Conservation (phyloP, 768 basidiomycete species). For the Pleurotus tuoliensis region DNA sequence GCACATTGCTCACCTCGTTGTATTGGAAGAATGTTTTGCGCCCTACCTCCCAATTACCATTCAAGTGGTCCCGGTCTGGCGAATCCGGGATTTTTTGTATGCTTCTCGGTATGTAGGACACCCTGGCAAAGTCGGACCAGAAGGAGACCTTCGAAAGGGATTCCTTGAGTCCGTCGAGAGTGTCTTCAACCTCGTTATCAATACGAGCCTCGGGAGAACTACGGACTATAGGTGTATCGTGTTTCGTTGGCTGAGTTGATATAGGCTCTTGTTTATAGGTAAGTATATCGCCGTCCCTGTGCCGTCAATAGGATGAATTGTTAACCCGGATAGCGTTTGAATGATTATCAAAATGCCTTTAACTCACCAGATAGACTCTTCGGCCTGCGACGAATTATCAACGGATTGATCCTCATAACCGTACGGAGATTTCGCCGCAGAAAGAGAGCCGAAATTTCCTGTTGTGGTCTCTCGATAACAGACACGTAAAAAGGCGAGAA, state of each 20-base stretch:
- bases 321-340: constrained; percentile 1
- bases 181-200: constrained; percentile 4
- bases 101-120: constrained; percentile 62
- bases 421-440: constrained; percentile 36
- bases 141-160: constrained; percentile 39
- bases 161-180: constrained; percentile 9
- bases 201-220: constrained; percentile 1
- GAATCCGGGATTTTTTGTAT: constrained; percentile 61
- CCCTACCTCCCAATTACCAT: constrained; percentile 55
- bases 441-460: constrained; percentile 68
- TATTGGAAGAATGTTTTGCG: constrained; percentile 48
- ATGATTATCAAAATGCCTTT: background rate
- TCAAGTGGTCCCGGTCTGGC: constrained; percentile 47
- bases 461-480: background rate
- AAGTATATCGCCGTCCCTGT: constrained; percentile 46
- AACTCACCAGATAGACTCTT: constrained; percentile 1
- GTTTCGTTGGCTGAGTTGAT: background rate
- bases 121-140: constrained; percentile 69
- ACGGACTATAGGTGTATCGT: background rate
- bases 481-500: constrained; percentile 3
- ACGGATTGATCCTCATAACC: constrained; percentile 21
- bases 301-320: background rate
- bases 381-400: background rate
- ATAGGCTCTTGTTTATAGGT: constrained; percentile 53
- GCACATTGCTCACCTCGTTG: constrained; percentile 42